Conservation (phyloP, 2,329 filamentous ascomycete species). For the Aureobasidium melanogenum region DNA sequence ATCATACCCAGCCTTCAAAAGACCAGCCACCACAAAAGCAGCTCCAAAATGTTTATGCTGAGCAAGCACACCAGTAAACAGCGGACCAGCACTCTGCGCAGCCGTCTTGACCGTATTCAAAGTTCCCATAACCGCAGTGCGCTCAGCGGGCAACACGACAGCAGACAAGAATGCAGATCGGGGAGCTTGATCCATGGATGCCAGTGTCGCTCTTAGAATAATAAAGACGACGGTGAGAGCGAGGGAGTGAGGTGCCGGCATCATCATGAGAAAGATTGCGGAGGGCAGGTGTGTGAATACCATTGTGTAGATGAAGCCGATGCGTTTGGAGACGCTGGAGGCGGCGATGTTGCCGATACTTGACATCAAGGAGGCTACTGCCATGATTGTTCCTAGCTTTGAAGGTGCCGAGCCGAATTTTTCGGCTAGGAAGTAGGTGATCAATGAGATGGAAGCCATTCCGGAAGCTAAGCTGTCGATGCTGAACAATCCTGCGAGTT, state of each 20-base stretch:
- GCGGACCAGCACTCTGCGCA: slow-evolving; percentile 52
- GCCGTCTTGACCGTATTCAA: slow-evolving; percentile 62
- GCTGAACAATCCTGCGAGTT: slow-evolving; percentile 58
- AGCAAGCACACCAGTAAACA: slow-evolving; percentile 56
- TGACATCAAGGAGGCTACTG: slow-evolving; percentile 36
- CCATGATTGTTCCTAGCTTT: slow-evolving; percentile 46
- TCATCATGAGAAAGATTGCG: slow-evolving; percentile 50
- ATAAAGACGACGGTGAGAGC: slow-evolving; percentile 51
- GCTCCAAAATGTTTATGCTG: slow-evolving; percentile 50
- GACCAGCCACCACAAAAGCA: slow-evolving; percentile 54
- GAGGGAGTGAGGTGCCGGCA: slow-evolving; percentile 48
- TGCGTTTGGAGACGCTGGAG: slow-evolving; percentile 57
- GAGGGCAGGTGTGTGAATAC: slow-evolving; percentile 57
- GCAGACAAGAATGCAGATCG: slow-evolving; percentile 61
- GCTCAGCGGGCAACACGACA: slow-evolving; percentile 53
- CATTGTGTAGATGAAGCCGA: slow-evolving; percentile 53
- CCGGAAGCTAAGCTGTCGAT: slow-evolving; percentile 60
- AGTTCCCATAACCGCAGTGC: slow-evolving; percentile 63
- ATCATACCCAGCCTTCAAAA: slow-evolving; percentile 47
- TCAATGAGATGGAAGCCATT: slow-evolving; percentile 46
- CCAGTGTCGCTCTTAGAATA: slow-evolving; percentile 51
- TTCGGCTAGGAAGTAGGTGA: slow-evolving; percentile 48
- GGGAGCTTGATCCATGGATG: slow-evolving; percentile 64
- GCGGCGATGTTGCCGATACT: slow-evolving; percentile 39
- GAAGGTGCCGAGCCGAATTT: slow-evolving; percentile 48